phyloP scores from a whole-genome alignment of 1,284 basidiomycete species.

The Microstroma glucosiphilum region DNA sequence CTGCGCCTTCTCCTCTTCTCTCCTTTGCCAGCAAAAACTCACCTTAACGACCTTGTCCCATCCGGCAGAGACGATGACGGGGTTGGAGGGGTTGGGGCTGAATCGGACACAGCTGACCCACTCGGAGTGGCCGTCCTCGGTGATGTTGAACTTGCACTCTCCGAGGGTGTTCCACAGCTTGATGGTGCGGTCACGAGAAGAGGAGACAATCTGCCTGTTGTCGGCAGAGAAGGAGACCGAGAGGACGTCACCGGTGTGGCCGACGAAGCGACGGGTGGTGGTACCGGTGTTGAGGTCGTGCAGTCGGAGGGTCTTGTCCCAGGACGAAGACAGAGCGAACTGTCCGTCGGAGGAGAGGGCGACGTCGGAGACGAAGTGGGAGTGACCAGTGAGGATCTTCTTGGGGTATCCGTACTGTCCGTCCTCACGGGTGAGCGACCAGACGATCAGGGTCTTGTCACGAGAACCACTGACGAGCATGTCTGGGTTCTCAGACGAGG shows the following conservation, averaged over 20 bases:
- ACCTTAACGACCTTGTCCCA: constrained; percentile 99
- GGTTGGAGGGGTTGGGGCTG: constrained; percentile 96
- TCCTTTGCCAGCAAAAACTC: constrained; percentile 50
- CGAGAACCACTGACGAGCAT: constrained; percentile 94
- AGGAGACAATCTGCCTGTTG: constrained; percentile 83
- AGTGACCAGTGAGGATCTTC: constrained; percentile 95
- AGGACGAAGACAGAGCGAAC: constrained; percentile 97
- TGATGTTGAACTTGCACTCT: constrained; percentile 99
- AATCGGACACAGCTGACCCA: constrained; percentile 99
- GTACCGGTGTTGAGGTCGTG: constrained; percentile 62
- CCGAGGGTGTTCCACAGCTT: constrained; percentile 99
- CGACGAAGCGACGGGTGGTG: constrained; percentile 71
- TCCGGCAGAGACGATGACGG: constrained; percentile 96
- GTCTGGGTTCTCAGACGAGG: constrained; percentile 91
- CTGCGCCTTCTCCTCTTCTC: not conserved
- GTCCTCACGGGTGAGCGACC: constrained; percentile 95
- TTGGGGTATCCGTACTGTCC: constrained; percentile 57
- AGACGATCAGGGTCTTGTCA: constrained; percentile 99
- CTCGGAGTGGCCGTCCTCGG: constrained; percentile 76
- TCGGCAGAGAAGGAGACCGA: constrained; percentile 56
- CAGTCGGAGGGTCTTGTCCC: constrained; percentile 99
- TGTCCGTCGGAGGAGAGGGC: constrained; percentile 85
- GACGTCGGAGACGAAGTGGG: constrained; percentile 99
- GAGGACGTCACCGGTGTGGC: constrained; percentile 95
- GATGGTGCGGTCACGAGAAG: constrained; percentile 89